Percentiles rank a stretch among this genome's conserved stretches.
Evolutionary conservation across 768 basidiomycete genomes (phyloP).

Genomic region (Arthromyces matolae): DNA sequence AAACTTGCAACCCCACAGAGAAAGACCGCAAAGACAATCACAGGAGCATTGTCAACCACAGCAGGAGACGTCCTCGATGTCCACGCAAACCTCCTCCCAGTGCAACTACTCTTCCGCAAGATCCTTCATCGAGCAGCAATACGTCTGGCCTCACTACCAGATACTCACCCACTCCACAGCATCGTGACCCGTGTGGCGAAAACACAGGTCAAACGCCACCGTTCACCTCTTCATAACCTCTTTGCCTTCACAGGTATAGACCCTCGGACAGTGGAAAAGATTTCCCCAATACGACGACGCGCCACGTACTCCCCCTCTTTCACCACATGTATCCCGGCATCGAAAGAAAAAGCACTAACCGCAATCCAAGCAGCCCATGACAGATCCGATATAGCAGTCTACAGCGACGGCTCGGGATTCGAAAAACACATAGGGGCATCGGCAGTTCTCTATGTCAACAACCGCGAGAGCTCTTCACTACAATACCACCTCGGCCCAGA

Average conservation of each 20-base stretch:
- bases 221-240: too few species aligned
- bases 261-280: background rate
- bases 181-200: too few species aligned
- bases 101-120: too few species aligned
- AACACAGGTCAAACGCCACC: too few species aligned
- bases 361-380: background rate
- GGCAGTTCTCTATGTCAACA: conserved; percentile 3
- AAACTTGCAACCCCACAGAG: too few species aligned
- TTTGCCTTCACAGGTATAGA: background rate
- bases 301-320: background rate
- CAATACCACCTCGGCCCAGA: conserved; percentile 2
- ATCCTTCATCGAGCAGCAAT: too few species aligned
- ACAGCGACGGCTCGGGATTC: conserved; percentile 9
- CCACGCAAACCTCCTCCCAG: too few species aligned
- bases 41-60: too few species aligned
- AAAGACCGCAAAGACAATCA: too few species aligned
- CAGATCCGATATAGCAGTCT: background rate
- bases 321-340: background rate
- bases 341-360: background rate
- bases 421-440: conserved; percentile 5
- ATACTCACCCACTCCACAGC: too few species aligned
- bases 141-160: too few species aligned
- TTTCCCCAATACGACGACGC: background rate
- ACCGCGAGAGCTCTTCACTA: background rate
- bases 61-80: too few species aligned